A percentile compares a stretch with the other conserved stretches of the same genome.
phyloP scores from a whole-genome alignment of 306 rosid genomes.

The Prunus mume region DNA sequence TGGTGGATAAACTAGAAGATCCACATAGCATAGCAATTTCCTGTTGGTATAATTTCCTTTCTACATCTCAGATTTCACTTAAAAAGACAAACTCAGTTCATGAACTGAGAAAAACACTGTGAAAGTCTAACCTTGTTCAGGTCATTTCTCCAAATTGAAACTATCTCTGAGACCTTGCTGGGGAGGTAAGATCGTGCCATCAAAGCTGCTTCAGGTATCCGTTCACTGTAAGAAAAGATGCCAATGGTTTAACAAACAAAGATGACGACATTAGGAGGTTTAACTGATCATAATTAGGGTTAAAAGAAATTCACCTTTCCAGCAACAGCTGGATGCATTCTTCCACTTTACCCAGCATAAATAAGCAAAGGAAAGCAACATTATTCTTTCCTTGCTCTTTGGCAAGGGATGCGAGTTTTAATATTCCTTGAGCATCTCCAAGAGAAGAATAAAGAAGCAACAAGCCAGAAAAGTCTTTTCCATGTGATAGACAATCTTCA shows the following conservation, averaged over 20 bases:
- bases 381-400: slow-evolving; percentile 96
- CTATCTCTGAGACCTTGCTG: slow-evolving; percentile 92
- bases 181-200: slow-evolving; percentile 99
- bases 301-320: slow-evolving; percentile 56
- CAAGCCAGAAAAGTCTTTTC: slow-evolving; percentile 89
- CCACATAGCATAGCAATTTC: neutral
- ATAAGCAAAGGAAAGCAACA: slow-evolving; percentile 88
- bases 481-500: slow-evolving; percentile 78
- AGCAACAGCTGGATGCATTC: slow-evolving; percentile 89
- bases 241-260: slow-evolving; percentile 11
- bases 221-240: slow-evolving; percentile 55
- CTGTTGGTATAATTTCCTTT: neutral
- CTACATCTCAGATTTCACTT: neutral
- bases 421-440: slow-evolving; percentile 89
- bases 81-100: neutral
- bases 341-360: slow-evolving; percentile 87
- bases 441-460: slow-evolving; percentile 90
- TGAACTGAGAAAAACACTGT: neutral
- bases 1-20: neutral
- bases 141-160: slow-evolving; percentile 90
- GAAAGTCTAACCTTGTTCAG: slow-evolving; percentile 62
- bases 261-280: neutral
- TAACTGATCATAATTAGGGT: neutral
- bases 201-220: slow-evolving; percentile 98
- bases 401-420: slow-evolving; percentile 77